phyloP scores from a whole-genome alignment of 129 eudicot genomes.

The Escallonia herrerae region DNA sequence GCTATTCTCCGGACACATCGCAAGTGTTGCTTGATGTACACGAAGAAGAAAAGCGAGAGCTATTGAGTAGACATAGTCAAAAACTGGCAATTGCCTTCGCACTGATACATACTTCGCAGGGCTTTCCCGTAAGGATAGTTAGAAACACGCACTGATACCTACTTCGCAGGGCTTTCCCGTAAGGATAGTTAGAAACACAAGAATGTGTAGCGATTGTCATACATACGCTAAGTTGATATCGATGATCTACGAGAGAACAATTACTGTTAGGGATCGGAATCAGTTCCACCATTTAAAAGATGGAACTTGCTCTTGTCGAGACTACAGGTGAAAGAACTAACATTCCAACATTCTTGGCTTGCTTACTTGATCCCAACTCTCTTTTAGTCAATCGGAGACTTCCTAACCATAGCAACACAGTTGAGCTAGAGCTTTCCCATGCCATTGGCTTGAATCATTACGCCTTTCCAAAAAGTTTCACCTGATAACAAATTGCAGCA shows the following conservation, averaged over 20 bases:
- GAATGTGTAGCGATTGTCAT: constrained; percentile 90
- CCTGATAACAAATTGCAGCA: too few relatives aligned
- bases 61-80: constrained; percentile 70
- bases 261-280: constrained; percentile 72
- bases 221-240: constrained; percentile 70
- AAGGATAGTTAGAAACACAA: constrained; percentile 73
- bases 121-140: constrained; percentile 54
- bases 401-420: too few relatives aligned
- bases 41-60: constrained; percentile 67
- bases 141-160: constrained; percentile 61
- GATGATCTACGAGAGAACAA: constrained; percentile 49
- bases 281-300: constrained; percentile 76
- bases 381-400: too few relatives aligned
- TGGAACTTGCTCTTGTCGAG: constrained; percentile 83
- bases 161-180: constrained; percentile 39
- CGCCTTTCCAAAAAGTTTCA: too few relatives aligned
- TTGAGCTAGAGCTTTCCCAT: too few relatives aligned
- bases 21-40: constrained; percentile 52
- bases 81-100: constrained; percentile 79
- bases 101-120: constrained; percentile 42
- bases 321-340: constrained; percentile 46
- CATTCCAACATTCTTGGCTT: neutral
- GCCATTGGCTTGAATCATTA: too few relatives aligned
- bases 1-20: constrained; percentile 38
- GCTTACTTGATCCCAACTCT: too few relatives aligned